These are phyloP conservation scores for Thermoascus crustaceus DNA, from an alignment of 2,329 filamentous ascomycete genomes.

Conservation along the genomic window DNA sequence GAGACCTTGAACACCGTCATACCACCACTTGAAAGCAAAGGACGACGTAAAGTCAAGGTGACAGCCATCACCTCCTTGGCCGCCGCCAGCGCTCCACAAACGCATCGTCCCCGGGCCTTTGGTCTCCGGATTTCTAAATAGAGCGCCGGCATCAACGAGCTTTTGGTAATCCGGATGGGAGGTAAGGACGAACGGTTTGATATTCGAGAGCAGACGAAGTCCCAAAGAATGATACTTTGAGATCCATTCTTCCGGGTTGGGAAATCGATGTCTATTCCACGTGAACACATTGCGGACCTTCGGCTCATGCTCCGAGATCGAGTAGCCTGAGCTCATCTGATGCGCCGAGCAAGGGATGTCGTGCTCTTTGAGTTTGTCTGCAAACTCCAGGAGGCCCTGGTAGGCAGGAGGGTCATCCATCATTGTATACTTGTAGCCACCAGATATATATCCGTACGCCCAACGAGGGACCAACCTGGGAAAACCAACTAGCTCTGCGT, in stretches of 20 bases:
- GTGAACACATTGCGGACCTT: slow-evolving; percentile 64
- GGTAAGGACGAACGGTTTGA: slow-evolving; percentile 63
- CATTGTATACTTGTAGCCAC: slow-evolving; percentile 56
- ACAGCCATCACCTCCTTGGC: slow-evolving; percentile 59
- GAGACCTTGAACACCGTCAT: slow-evolving; percentile 55
- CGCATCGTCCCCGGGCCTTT: slow-evolving; percentile 49
- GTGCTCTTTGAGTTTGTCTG: slow-evolving; percentile 52
- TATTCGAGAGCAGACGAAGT: slow-evolving; percentile 61
- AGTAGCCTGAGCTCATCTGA: slow-evolving; percentile 67
- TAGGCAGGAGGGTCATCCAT: slow-evolving; percentile 47
- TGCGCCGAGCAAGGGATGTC: slow-evolving; percentile 64
- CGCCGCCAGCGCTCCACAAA: slow-evolving; percentile 65
- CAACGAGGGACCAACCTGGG: slow-evolving; percentile 61
- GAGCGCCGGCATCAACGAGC: slow-evolving; percentile 49
- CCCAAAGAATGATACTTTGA: slow-evolving; percentile 54
- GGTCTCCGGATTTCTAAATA: slow-evolving; percentile 56
- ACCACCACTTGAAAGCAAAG: slow-evolving; percentile 64
- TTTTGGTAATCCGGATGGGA: slow-evolving; percentile 60
- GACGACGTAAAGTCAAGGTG: slow-evolving; percentile 67
- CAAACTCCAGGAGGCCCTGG: slow-evolving; percentile 54
- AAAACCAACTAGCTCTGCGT: slow-evolving; percentile 60
- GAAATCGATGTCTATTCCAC: slow-evolving; percentile 64
- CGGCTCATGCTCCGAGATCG: slow-evolving; percentile 56
- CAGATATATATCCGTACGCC: slow-evolving; percentile 65
- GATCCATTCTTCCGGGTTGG: slow-evolving; percentile 57